Evolutionary conservation across 2,329 filamentous ascomycete species (phyloP).

Genomic region (Fusarium sp.): DNA sequence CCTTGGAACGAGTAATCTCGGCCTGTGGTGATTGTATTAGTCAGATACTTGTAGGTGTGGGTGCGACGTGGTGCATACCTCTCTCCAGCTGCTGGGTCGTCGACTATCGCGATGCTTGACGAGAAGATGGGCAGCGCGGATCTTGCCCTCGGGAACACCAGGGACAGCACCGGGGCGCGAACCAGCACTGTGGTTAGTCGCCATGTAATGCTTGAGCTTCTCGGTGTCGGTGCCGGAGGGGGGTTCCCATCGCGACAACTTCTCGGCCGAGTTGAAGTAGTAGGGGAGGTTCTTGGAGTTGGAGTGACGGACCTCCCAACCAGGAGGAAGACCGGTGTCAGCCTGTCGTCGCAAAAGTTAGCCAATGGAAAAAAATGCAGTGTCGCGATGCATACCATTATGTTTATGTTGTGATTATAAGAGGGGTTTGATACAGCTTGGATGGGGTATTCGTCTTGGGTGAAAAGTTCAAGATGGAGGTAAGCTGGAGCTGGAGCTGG

Average conservation of each 20-base stretch:
- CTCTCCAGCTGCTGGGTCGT: slow-evolving; percentile 91
- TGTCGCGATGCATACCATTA: slow-evolving; percentile 28
- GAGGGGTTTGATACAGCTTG: neutral
- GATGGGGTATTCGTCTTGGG: slow-evolving; percentile 5
- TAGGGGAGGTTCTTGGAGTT: slow-evolving; percentile 99
- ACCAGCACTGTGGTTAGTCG: slow-evolving; percentile 78
- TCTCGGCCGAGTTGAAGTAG: slow-evolving; percentile 92
- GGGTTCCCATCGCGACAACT: slow-evolving; percentile 95
- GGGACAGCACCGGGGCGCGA: slow-evolving; percentile 55
- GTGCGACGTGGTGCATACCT: slow-evolving; percentile 58
- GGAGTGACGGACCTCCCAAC: slow-evolving; percentile 97
- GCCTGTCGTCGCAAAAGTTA: slow-evolving; percentile 56
- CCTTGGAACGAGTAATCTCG: slow-evolving; percentile 87
- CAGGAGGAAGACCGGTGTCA: slow-evolving; percentile 83
- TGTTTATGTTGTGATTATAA: slow-evolving; percentile 7
- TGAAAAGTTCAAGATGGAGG: slow-evolving; percentile 14
- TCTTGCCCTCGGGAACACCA: slow-evolving; percentile 76
- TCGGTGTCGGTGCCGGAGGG: slow-evolving; percentile 89
- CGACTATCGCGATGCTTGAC: slow-evolving; percentile 93
- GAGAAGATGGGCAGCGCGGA: slow-evolving; percentile 90
- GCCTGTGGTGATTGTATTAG: slow-evolving; percentile 56
- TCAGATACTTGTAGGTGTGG: neutral
- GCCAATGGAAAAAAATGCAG: neutral
- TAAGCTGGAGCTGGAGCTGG: slow-evolving; percentile 39
- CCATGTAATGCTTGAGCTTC: slow-evolving; percentile 95